A percentile compares a stretch with the other conserved stretches of the same genome.
phyloP scores from a whole-genome alignment of 495 filamentous ascomycete species.

The Thermochaetoides thermophila region DNA sequence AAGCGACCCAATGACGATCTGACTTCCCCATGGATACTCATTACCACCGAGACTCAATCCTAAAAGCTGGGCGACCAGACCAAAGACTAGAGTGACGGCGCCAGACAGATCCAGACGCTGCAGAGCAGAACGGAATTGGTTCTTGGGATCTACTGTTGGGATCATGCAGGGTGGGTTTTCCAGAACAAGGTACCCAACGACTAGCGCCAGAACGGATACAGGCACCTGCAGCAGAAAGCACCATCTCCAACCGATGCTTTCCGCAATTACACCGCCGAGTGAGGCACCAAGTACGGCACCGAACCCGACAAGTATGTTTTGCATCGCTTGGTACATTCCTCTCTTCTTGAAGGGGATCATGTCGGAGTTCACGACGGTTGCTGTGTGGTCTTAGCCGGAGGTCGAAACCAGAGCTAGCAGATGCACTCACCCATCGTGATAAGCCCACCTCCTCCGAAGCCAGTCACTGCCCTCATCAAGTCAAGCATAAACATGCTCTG shows the following conservation, averaged over 20 bases:
- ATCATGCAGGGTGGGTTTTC: slow-evolving; percentile 21
- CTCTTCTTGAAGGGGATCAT: slow-evolving; percentile 46
- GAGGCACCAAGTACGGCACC: slow-evolving; percentile 34
- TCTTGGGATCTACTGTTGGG: slow-evolving; percentile 4
- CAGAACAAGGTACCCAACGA: slow-evolving; percentile 40
- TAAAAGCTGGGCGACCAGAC: slow-evolving; percentile 40
- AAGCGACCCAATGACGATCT: slow-evolving; percentile 36
- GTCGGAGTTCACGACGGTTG: slow-evolving; percentile 52
- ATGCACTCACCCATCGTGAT: slow-evolving; percentile 44
- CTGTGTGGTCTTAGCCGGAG: slow-evolving; percentile 17
- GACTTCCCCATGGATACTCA: slow-evolving; percentile 41
- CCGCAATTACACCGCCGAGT: slow-evolving; percentile 35
- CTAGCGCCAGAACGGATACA: slow-evolving; percentile 37
- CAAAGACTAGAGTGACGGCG: slow-evolving; percentile 37
- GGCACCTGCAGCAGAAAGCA: slow-evolving; percentile 37
- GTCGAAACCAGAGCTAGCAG: background rate
- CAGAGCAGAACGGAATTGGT: slow-evolving; percentile 27
- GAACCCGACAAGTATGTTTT: slow-evolving; percentile 47
- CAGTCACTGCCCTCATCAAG: slow-evolving; percentile 32
- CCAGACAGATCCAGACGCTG: slow-evolving; percentile 42
- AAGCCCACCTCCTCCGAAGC: slow-evolving; percentile 44
- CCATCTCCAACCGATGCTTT: slow-evolving; percentile 36
- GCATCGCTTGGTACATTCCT: slow-evolving; percentile 51
- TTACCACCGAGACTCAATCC: slow-evolving; percentile 48
- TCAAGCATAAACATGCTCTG: slow-evolving; percentile 25